Conservation (phyloP, 257 asterid species). For the Eustoma russellianum region DNA sequence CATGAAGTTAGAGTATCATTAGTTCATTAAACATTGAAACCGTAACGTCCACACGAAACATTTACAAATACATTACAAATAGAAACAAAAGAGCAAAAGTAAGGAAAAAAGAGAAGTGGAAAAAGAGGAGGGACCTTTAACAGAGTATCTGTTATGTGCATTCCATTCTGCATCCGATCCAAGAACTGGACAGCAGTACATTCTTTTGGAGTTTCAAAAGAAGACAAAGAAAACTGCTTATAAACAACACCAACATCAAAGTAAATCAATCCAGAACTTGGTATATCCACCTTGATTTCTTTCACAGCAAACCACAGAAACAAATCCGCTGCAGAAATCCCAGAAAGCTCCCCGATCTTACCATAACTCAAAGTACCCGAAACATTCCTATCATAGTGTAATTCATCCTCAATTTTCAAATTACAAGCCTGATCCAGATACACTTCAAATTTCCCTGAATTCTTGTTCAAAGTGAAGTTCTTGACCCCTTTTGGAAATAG, state of each 20-base stretch:
- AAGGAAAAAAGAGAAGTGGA: no score
- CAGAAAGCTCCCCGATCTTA: slow-evolving; percentile 58
- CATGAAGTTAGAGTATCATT: no score
- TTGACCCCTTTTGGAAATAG: slow-evolving; percentile 74
- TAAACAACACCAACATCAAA: slow-evolving; percentile 91
- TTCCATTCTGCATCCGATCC: slow-evolving; percentile 39
- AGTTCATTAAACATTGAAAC: no score
- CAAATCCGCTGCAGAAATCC: slow-evolving; percentile 86
- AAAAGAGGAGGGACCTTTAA: no score
- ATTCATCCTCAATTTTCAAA: slow-evolving; percentile 74
- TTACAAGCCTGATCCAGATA: slow-evolving; percentile 72
- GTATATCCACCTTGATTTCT: slow-evolving; percentile 77
- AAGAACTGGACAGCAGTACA: slow-evolving; percentile 52
- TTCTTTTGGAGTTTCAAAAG: slow-evolving; percentile 78
- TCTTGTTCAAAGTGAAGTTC: slow-evolving; percentile 41
- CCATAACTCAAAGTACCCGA: slow-evolving; percentile 60
- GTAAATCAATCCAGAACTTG: slow-evolving; percentile 89
- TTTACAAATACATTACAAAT: no score
- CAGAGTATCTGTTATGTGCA: slow-evolving; percentile 14
- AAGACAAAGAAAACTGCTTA: slow-evolving; percentile 86
- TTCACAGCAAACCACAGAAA: slow-evolving; percentile 89
- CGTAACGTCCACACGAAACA: no score
- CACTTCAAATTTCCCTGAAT: slow-evolving; percentile 58
- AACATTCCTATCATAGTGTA: slow-evolving; percentile 61
- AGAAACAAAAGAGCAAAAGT: no score